Evolutionary conservation across 768 basidiomycete species (phyloP), one percentile per base, ranked within the genome.

Genomic region (Pulveroboletus frians): DNA sequence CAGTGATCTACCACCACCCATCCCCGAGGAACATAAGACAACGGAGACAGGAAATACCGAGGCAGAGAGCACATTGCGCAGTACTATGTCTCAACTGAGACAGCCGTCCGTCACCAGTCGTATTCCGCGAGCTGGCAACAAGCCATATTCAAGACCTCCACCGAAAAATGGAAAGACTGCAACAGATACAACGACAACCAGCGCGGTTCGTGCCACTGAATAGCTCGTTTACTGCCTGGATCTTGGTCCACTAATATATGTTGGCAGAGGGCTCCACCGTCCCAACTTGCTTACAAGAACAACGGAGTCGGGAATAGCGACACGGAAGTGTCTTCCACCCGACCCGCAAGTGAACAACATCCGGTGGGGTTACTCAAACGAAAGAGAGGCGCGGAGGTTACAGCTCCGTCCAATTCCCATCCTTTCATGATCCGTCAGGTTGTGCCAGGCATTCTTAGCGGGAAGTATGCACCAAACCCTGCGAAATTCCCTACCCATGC

Each of bases 91-190:
- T 15, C 72, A 52, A 39, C 59, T 83, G 45, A 79, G 75, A 57
- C 78, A 81, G 52, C 64, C 71, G 8, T 57, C 65, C 21, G 37
- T 29, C n/a, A 74, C 71, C 1, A 82, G 83, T 63, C 73, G 74
- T 61, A 85, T 85, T 56, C 83, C 83, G 15, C 73, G 83, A 50
- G 79, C 80, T 36, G 74, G 73, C 31, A 64, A 63, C 21, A 84
- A 83, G 46, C 83, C 82, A 3, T 85, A 84, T 63, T 66, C 74
- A 27, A 73, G 79, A 50, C 72, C 72, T 43, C 44, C 29, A 17
- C 27, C 56, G 9, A 52, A 47, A 30, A 46, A 44, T 9, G 53
- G 39, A 39, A 59, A 30, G 32, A 15, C 15, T 29, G 23, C 41
- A n/a, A 14, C 26, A 30, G 43, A n/a, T 34, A 39, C 54, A 18